Conservation (phyloP, 768 basidiomycete species). For the Leccinum broughii region DNA sequence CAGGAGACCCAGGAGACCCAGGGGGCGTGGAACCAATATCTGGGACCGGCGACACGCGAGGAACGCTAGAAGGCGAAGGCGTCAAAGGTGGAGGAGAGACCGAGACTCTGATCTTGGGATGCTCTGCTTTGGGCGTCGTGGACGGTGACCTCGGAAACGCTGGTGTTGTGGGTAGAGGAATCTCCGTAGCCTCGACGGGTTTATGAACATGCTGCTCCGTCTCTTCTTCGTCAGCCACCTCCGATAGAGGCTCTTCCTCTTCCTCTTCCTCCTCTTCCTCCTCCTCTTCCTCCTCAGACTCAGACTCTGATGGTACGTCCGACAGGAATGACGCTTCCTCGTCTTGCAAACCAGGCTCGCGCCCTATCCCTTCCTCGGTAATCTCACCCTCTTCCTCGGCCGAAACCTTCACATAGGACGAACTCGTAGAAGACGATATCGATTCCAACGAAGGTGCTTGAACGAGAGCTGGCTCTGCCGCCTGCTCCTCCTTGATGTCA, state of each 20-base stretch:
- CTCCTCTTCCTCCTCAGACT: conserved; percentile 27
- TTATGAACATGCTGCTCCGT: conserved; percentile 17
- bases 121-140: conserved; percentile 57
- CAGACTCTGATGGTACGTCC: conserved; percentile 34
- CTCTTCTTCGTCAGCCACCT: conserved; percentile 21
- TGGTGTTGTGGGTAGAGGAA: conserved; percentile 32
- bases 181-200: conserved; percentile 26
- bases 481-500: conserved; percentile 10
- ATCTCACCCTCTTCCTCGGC: conserved; percentile 29
- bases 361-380: conserved; percentile 13
- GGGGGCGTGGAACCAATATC: conserved; percentile 64
- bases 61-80: conserved; percentile 20
- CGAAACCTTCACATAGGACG: conserved; percentile 51
- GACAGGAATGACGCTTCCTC: conserved; percentile 32
- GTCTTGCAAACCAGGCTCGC: conserved; percentile 36
- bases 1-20: conserved; percentile 61
- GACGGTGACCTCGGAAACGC: conserved; percentile 52
- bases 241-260: conserved; percentile 25
- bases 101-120: conserved; percentile 40
- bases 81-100: conserved; percentile 34
- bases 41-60: conserved; percentile 32
- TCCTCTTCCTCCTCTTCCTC: conserved; percentile 28
- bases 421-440: conserved; percentile 42
- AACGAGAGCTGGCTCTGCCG: conserved; percentile 2
- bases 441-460: conserved; percentile 28